Conservation (phyloP, 768 basidiomycete genomes). For the Podaxis mareebaensis region DNA sequence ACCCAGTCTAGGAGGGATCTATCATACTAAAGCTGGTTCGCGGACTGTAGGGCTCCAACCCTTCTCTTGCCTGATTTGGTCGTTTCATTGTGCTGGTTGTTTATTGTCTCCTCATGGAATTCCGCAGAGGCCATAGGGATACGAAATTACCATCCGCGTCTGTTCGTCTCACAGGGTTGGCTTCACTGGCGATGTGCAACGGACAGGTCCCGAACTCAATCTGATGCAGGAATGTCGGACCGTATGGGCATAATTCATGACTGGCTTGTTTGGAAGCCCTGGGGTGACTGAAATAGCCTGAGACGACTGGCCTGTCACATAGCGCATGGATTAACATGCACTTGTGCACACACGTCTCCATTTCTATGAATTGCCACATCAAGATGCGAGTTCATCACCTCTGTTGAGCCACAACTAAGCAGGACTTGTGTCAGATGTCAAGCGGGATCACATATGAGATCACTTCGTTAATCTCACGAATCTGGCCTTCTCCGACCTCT, state of each 20-base stretch:
- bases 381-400: neutral
- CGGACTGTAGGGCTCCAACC: neutral
- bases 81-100: neutral
- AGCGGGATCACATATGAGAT: neutral
- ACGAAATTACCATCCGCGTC: neutral
- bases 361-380: neutral
- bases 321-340: neutral
- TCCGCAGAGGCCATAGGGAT: neutral
- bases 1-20: neutral
- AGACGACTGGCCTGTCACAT: neutral
- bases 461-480: neutral
- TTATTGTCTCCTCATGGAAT: neutral
- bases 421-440: neutral
- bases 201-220: neutral
- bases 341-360: neutral
- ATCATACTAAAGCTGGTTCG: neutral
- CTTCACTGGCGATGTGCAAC: neutral
- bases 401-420: neutral
- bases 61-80: neutral
- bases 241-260: neutral
- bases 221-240: neutral
- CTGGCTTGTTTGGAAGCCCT: neutral
- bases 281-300: neutral
- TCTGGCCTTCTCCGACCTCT: neutral
- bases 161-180: neutral